These are phyloP conservation scores for Botryotinia narcissicola DNA, from an alignment of 2,329 filamentous ascomycete species.

Conservation along the genomic window DNA sequence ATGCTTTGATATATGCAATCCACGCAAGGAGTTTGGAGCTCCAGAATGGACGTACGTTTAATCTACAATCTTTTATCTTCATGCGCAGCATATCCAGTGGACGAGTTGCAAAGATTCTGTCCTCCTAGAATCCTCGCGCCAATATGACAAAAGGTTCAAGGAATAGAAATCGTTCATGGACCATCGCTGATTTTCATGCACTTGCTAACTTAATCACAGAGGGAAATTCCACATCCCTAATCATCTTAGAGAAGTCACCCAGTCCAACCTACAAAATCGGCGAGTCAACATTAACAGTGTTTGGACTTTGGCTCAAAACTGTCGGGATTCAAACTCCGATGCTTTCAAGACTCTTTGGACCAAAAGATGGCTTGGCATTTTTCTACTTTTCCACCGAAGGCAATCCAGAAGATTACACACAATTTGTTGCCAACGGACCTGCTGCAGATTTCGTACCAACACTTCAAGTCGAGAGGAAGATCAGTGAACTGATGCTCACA, in stretches of 20 bases:
- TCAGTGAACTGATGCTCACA: slow-evolving; percentile 35
- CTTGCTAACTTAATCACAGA: background rate
- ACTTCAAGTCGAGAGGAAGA: slow-evolving; percentile 33
- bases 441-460: slow-evolving; percentile 27
- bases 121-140: background rate
- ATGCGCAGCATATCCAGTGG: background rate
- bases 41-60: slow-evolving; percentile 11
- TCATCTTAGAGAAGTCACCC: slow-evolving; percentile 29
- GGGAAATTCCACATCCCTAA: slow-evolving; percentile 18
- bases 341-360: slow-evolving; percentile 31
- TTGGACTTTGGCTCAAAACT: slow-evolving; percentile 29
- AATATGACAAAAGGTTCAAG: background rate
- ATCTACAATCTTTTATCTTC: background rate
- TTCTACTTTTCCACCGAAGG: slow-evolving; percentile 29
- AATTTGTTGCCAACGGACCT: slow-evolving; percentile 28
- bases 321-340: slow-evolving; percentile 26
- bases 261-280: slow-evolving; percentile 34
- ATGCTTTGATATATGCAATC: slow-evolving; percentile 33
- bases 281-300: slow-evolving; percentile 32
- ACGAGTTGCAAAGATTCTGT: background rate
- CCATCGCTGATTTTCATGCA: background rate
- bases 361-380: slow-evolving; percentile 35
- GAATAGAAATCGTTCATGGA: too few relatives aligned
- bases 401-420: slow-evolving; percentile 25
- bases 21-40: slow-evolving; percentile 26